Conservation (phyloP, 306 rosid genomes). For the barrel medic (Medicago truncatula) region DNA sequence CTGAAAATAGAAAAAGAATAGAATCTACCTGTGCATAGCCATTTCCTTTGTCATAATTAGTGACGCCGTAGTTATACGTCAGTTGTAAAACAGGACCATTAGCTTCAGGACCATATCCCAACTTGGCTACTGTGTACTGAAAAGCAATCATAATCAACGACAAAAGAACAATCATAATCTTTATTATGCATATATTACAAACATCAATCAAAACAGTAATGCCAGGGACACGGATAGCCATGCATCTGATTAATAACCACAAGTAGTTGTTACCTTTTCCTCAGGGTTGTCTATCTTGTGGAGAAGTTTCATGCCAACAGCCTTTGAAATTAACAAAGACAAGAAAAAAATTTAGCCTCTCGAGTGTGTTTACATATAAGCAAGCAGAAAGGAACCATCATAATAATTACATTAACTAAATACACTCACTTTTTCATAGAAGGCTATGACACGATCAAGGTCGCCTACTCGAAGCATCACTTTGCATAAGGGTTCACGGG, state of each 20-base stretch:
- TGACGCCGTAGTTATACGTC: conserved; percentile 86
- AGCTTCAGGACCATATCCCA: conserved; percentile 92
- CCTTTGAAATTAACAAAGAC: conserved; percentile 54
- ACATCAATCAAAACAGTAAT: conserved; percentile 1
- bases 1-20: not conserved
- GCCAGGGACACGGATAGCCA: conserved; percentile 5
- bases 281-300: conserved; percentile 76
- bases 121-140: conserved; percentile 67
- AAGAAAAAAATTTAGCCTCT: conserved; percentile 30
- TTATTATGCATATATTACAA: conserved; percentile 14
- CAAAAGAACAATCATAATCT: not conserved
- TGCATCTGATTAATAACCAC: conserved; percentile 27
- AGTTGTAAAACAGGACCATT: conserved; percentile 78
- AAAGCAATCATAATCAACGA: conserved; percentile 32
- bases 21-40: conserved; percentile 80
- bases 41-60: conserved; percentile 84
- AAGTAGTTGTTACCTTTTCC: conserved; percentile 65
- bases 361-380: conserved; percentile 31
- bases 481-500: conserved; percentile 87
- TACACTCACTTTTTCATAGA: conserved; percentile 76
- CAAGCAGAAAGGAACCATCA: conserved; percentile 35
- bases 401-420: not conserved
- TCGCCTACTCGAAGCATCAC: conserved; percentile 93
- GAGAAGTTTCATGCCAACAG: conserved; percentile 93
- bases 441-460: conserved; percentile 79